Percentiles rank a stretch among this genome's conserved stretches.
Evolutionary conservation across 2,329 filamentous ascomycete genomes (phyloP).

Genomic region (Drechslerella dactyloides): DNA sequence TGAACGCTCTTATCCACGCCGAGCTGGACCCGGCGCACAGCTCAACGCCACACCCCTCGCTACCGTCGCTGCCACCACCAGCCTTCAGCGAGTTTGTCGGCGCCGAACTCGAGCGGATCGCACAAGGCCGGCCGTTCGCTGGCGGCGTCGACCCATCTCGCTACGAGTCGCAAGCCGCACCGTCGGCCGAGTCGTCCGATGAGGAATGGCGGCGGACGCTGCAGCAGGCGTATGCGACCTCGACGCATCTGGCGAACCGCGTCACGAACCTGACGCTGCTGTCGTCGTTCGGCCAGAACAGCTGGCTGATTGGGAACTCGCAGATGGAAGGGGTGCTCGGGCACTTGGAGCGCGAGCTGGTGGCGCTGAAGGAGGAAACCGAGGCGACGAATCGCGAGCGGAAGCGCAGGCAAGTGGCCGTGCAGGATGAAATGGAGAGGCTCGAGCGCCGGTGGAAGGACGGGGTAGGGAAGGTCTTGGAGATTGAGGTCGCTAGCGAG

Average conservation of each 20-base stretch:
- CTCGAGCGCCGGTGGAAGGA: constrained; percentile 80
- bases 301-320: constrained; percentile 86
- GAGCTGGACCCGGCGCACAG: constrained; percentile 66
- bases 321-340: constrained; percentile 75
- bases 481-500: constrained; percentile 85
- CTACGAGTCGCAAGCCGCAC: constrained; percentile 77
- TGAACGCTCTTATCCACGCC: constrained; percentile 71
- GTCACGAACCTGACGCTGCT: constrained; percentile 73
- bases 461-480: constrained; percentile 78
- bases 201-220: constrained; percentile 40
- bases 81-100: constrained; percentile 71
- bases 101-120: constrained; percentile 72
- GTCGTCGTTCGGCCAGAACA: constrained; percentile 82
- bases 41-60: constrained; percentile 65
- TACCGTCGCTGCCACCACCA: constrained; percentile 64
- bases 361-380: constrained; percentile 69
- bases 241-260: constrained; percentile 60
- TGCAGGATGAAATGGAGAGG: constrained; percentile 73
- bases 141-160: constrained; percentile 74
- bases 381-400: constrained; percentile 76
- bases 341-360: constrained; percentile 75
- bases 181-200: constrained; percentile 53
- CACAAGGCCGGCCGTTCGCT: constrained; percentile 65
- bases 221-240: constrained; percentile 52
- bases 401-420: constrained; percentile 72